A percentile compares a stretch with the other conserved stretches of the same genome.
Conservation (phyloP, 768 basidiomycete genomes). For the Mycena amicta region DNA sequence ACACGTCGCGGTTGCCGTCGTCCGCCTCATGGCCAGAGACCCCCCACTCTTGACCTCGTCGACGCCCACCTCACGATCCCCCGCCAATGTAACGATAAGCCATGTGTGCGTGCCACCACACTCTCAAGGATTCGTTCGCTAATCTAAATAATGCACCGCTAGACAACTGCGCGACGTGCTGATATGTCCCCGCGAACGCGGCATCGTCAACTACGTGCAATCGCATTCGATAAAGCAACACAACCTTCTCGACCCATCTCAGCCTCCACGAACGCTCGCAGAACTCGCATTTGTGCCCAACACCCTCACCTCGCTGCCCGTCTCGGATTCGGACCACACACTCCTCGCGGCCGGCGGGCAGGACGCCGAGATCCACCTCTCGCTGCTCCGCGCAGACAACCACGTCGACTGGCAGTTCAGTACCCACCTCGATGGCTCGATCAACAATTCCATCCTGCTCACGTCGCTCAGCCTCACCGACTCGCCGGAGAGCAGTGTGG, state of each 20-base stretch:
- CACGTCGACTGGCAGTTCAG: conserved; percentile 55
- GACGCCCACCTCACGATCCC: conserved; percentile 42
- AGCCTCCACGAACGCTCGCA: conserved; percentile 52
- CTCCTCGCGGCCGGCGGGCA: conserved; percentile 80
- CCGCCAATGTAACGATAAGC: conserved; percentile 53
- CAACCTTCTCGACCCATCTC: conserved; percentile 42
- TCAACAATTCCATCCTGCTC: conserved; percentile 83
- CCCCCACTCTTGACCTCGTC: conserved; percentile 46
- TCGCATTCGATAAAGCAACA: conserved; percentile 59
- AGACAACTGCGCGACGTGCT: conserved; percentile 82
- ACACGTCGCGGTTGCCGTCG: too few relatives aligned
- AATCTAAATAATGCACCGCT: too few relatives aligned
- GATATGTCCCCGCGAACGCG: conserved; percentile 68
- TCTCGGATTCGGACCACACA: conserved; percentile 53
- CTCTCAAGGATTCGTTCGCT: not conserved
- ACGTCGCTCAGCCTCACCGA: conserved; percentile 59
- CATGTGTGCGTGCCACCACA: conserved; percentile 57
- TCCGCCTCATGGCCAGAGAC: conserved; percentile 59
- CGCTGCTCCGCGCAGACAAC: conserved; percentile 35
- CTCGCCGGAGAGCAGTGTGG: conserved; percentile 63
- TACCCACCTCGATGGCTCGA: conserved; percentile 59
- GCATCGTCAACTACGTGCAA: conserved; percentile 66
- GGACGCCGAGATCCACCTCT: conserved; percentile 71
- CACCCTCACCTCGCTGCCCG: conserved; percentile 57
- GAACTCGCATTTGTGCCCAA: conserved; percentile 63